These are phyloP conservation scores for Nigrospora sphaerica DNA, from an alignment of 2,329 filamentous ascomycete species.

Conservation along the genomic window DNA sequence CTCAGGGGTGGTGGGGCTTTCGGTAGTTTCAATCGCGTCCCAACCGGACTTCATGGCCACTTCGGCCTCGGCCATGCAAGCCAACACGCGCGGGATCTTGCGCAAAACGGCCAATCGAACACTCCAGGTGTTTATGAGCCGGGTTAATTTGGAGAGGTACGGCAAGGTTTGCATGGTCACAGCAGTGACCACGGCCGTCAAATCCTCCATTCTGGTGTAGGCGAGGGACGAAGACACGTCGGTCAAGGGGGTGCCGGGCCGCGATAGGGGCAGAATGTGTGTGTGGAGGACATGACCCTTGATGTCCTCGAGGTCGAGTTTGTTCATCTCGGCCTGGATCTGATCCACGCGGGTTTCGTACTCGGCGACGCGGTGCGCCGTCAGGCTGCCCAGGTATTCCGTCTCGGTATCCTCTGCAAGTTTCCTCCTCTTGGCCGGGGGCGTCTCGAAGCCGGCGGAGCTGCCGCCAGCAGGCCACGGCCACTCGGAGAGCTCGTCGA, in stretches of 20 bases:
- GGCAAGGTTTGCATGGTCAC: slow-evolving; percentile 87
- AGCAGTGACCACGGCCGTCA: slow-evolving; percentile 83
- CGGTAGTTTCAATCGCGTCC: slow-evolving; percentile 44
- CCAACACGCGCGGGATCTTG: slow-evolving; percentile 63
- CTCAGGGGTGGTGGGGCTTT: slow-evolving; percentile 4
- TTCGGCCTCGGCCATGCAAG: slow-evolving; percentile 59
- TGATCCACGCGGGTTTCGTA: slow-evolving; percentile 71
- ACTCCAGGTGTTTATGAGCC: slow-evolving; percentile 71
- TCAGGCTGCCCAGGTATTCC: slow-evolving; percentile 64
- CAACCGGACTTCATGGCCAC: slow-evolving; percentile 60
- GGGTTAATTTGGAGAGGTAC: slow-evolving; percentile 65
- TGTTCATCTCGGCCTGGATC: slow-evolving; percentile 63
- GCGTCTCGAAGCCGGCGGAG: slow-evolving; percentile 47
- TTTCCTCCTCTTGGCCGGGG: slow-evolving; percentile 32
- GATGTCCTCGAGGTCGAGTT: slow-evolving; percentile 74
- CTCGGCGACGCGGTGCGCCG: slow-evolving; percentile 51
- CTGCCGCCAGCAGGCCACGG: slow-evolving; percentile 44
- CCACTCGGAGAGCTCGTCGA: slow-evolving; percentile 61
- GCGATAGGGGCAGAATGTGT: slow-evolving; percentile 60
- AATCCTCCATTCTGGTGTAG: slow-evolving; percentile 75
- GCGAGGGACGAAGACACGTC: slow-evolving; percentile 33
- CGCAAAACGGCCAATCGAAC: slow-evolving; percentile 68
- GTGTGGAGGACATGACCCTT: slow-evolving; percentile 81
- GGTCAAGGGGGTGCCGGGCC: slow-evolving; percentile 39
- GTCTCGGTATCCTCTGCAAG: slow-evolving; percentile 19